A percentile compares a stretch with the other conserved stretches of the same genome.
These are phyloP conservation scores for Lichtheimia corymbifera DNA, from an alignment of 371 early-diverging fungal species.

Conservation along the genomic window DNA sequence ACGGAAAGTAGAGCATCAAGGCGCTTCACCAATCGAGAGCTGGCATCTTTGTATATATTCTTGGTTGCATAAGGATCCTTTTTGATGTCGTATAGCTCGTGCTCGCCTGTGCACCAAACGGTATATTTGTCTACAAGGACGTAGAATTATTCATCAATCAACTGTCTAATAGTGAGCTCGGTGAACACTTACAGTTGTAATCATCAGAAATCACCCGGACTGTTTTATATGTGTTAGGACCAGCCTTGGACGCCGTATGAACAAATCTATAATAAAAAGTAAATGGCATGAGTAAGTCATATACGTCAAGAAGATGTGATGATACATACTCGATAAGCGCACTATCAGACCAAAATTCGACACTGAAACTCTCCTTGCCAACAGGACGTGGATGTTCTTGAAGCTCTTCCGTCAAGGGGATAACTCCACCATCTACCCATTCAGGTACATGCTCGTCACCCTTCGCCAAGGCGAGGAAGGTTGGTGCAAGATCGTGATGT, in stretches of 20 bases:
- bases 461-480: constrained; percentile 58
- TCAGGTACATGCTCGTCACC: constrained; percentile 35
- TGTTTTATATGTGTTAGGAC: constrained; percentile 51
- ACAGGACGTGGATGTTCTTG: constrained; percentile 38
- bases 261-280: too few species aligned
- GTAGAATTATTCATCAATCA: not conserved
- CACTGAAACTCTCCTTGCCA: constrained; percentile 57
- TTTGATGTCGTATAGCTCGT: constrained; percentile 59
- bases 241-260: constrained; percentile 9
- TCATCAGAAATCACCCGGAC: constrained; percentile 54
- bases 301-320: not conserved
- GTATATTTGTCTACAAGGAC: constrained; percentile 37
- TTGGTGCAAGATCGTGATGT: constrained; percentile 64
- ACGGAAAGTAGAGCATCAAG: constrained; percentile 61
- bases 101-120: constrained; percentile 67
- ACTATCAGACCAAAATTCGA: constrained; percentile 57
- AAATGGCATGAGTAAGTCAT: constrained; percentile 13
- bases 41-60: constrained; percentile 37
- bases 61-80: constrained; percentile 62
- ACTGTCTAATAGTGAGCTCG: not conserved
- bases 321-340: constrained; percentile 7
- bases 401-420: constrained; percentile 48
- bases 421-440: constrained; percentile 57
- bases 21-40: constrained; percentile 40
- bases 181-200: constrained; percentile 41